Evolutionary conservation across 805 yeast species (phyloP).

Genomic region (Kluyveromyces nonfermentans): DNA sequence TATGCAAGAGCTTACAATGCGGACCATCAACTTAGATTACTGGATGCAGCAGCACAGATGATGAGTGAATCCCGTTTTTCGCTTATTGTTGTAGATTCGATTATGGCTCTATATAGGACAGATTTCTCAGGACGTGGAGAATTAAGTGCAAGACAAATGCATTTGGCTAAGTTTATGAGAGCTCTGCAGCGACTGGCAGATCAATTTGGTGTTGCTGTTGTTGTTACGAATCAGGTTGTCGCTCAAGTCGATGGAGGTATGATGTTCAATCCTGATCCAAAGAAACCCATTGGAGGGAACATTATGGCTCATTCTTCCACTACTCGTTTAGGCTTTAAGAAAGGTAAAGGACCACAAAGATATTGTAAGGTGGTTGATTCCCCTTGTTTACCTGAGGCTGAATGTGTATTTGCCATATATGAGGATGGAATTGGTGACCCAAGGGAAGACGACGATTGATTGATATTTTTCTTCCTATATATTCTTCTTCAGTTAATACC

Average conservation of each 20-base stretch:
- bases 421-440: conserved; percentile 98
- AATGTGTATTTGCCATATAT: conserved; percentile 89
- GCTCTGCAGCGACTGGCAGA: conserved; percentile 89
- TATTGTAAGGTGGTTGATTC: conserved; percentile 92
- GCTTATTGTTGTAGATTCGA: conserved; percentile 86
- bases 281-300: conserved; percentile 97
- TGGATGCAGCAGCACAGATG: conserved; percentile 88
- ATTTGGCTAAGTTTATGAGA: conserved; percentile 88
- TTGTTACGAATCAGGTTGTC: conserved; percentile 91
- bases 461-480: not conserved
- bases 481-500: not conserved
- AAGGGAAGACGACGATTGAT: conserved; percentile 56
- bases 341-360: conserved; percentile 88
- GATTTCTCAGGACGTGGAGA: conserved; percentile 96
- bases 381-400: conserved; percentile 93
- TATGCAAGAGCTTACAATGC: conserved; percentile 97
- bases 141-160: conserved; percentile 87
- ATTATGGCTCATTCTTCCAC: conserved; percentile 96
- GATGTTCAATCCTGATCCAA: conserved; percentile 88
- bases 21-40: conserved; percentile 82
- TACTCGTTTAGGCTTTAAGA: conserved; percentile 80
- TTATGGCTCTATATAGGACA: conserved; percentile 92
- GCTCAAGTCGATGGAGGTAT: conserved; percentile 91
- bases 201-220: conserved; percentile 95
- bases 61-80: conserved; percentile 93